These are phyloP conservation scores for Entomortierella parvispora DNA, from an alignment of 192 early-diverging fungal species.

Conservation along the genomic window DNA sequence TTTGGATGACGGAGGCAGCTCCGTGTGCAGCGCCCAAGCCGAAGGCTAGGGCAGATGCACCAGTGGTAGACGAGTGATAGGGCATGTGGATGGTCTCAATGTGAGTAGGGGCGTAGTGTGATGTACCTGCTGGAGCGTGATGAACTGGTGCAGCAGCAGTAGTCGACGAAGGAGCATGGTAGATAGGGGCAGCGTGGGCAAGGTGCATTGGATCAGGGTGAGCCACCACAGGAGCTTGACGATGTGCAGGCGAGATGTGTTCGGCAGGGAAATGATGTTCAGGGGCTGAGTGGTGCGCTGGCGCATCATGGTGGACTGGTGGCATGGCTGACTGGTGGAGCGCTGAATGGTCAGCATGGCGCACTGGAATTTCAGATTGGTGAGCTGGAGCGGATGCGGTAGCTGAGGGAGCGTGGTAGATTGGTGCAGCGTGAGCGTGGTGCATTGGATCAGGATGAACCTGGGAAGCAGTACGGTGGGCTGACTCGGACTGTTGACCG, in stretches of 20 bases:
- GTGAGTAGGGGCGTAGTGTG: not conserved
- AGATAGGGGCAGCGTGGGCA: conserved; percentile 11
- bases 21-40: not conserved
- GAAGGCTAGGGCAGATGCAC: not conserved
- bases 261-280: not conserved
- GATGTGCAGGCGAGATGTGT: not conserved
- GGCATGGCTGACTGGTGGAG: conserved; percentile 13
- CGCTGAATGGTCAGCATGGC: not conserved
- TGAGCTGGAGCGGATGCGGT: not conserved
- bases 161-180: conserved; percentile 2
- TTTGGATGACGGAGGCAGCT: too few species aligned
- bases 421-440: too few species aligned
- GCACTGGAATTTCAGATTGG: not conserved
- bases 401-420: not conserved
- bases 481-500: too few species aligned
- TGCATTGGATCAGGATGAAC: too few species aligned
- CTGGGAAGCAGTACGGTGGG: too few species aligned
- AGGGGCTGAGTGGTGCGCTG: conserved; percentile 20
- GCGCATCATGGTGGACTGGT: conserved; percentile 8
- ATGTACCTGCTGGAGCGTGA: not conserved
- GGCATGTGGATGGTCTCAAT: conserved; percentile 18
- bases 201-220: conserved; percentile 8
- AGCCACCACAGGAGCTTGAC: not conserved
- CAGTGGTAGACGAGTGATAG: not conserved
- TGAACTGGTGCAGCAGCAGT: not conserved